Evolutionary conservation across 2,329 filamentous ascomycete species (phyloP).

Genomic region (Fusarium sp.): DNA sequence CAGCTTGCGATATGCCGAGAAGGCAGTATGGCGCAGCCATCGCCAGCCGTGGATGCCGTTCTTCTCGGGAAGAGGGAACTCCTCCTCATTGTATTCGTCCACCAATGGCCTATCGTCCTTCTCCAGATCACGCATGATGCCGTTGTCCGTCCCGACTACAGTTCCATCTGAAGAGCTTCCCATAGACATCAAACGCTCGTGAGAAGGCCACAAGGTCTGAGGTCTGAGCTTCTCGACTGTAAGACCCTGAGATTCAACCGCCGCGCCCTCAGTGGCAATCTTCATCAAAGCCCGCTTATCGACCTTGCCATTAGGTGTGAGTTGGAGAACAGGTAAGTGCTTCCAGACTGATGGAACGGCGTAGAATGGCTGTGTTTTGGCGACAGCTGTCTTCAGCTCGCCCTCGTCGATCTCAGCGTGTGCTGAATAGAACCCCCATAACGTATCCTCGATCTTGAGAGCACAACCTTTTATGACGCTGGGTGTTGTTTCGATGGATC

Average conservation of each 20-base stretch:
- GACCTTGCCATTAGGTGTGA: slow-evolving; percentile 34
- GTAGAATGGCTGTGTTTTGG: slow-evolving; percentile 29
- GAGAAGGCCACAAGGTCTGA: slow-evolving; percentile 13
- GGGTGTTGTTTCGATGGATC: slow-evolving; percentile 11
- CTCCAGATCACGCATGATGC: slow-evolving; percentile 5
- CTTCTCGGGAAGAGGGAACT: slow-evolving; percentile 19
- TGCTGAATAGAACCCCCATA: slow-evolving; percentile 32
- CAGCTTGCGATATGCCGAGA: slow-evolving; percentile 34
- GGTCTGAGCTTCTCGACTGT: slow-evolving; percentile 2
- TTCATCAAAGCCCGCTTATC: slow-evolving; percentile 22
- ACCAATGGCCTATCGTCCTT: slow-evolving; percentile 15
- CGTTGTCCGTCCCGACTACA: not conserved
- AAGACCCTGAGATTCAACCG: not conserved
- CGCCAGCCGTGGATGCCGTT: slow-evolving; percentile 37
- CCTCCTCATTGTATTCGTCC: slow-evolving; percentile 21
- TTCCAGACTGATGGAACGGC: slow-evolving; percentile 31
- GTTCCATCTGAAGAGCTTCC: slow-evolving; percentile 5
- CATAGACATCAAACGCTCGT: slow-evolving; percentile 12
- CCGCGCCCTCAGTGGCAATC: not conserved
- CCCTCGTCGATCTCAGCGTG: slow-evolving; percentile 14
- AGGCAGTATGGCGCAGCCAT: slow-evolving; percentile 28
- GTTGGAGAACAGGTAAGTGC: slow-evolving; percentile 19
- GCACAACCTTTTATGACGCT: slow-evolving; percentile 23
- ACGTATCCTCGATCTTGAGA: slow-evolving; percentile 16
- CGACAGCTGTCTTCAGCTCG: slow-evolving; percentile 11